Conservation (phyloP, 768 basidiomycete genomes). For the Austroboletus eburneus region DNA sequence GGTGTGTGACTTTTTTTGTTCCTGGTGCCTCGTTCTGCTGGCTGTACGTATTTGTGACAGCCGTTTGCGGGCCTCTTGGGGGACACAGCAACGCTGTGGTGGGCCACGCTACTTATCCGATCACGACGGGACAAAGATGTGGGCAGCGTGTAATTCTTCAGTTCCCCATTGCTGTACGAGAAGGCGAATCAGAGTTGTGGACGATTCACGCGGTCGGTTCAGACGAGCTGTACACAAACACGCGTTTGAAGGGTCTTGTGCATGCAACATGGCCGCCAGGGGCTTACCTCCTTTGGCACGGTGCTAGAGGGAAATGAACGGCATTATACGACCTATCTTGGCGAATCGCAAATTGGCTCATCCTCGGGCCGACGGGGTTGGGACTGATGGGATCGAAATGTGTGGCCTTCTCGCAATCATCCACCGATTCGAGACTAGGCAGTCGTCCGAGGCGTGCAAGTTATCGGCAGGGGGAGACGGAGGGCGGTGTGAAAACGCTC, state of each 20-base stretch:
- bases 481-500: constrained; percentile 7
- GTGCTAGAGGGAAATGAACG: constrained; percentile 22
- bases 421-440: not conserved
- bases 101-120: too few species aligned
- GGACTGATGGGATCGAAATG: constrained; percentile 1
- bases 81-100: constrained; percentile 6
- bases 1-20: not conserved
- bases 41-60: constrained; percentile 15
- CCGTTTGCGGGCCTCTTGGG: constrained; percentile 2
- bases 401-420: not conserved
- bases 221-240: constrained; percentile 10
- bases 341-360: constrained; percentile 14
- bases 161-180: too few species aligned
- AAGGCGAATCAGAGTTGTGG: constrained; percentile 2
- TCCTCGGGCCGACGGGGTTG: constrained; percentile 11
- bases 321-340: constrained; percentile 12
- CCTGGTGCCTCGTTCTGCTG: constrained; percentile 20
- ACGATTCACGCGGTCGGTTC: not conserved
- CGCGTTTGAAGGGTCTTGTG: constrained; percentile 17
- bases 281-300: constrained; percentile 14
- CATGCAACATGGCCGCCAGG: constrained; percentile 23
- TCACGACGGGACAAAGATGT: not conserved
- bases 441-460: not conserved
- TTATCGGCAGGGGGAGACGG: not conserved
- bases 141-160: not conserved